Evolutionary conservation across 2,329 filamentous ascomycete species (phyloP).

Genomic region (Cryphonectria naterciae): DNA sequence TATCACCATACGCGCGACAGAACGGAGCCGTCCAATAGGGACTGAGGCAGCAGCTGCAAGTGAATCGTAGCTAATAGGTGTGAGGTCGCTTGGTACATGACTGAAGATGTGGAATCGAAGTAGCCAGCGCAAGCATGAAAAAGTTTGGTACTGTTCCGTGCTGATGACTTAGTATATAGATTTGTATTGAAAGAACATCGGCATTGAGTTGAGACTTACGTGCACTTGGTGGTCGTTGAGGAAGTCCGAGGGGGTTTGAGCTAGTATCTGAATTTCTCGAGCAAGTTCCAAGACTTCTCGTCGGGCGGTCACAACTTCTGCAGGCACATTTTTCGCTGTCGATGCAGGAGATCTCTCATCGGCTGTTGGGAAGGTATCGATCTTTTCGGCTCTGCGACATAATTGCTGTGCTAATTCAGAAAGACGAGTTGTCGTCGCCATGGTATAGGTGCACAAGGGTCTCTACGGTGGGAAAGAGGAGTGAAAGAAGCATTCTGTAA

Average conservation of each 20-base stretch:
- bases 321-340: background rate
- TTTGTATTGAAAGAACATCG: background rate
- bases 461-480: background rate
- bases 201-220: background rate
- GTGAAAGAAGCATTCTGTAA: background rate
- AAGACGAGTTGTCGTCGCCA: background rate
- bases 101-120: constrained; percentile 5
- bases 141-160: background rate
- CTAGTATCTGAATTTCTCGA: constrained; percentile 3
- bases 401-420: background rate
- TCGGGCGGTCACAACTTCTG: background rate
- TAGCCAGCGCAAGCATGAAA: background rate
- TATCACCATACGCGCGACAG: background rate
- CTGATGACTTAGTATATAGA: too few relatives aligned
- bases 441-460: background rate
- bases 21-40: background rate
- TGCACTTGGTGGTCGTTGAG: constrained; percentile 5
- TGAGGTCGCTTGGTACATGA: background rate
- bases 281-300: background rate
- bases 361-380: background rate
- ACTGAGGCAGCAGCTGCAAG: constrained; percentile 7
- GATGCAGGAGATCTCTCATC: background rate
- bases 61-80: background rate
- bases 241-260: background rate
- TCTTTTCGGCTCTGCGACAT: background rate